Conservation (phyloP, 257 asterid species). For the Lantana camara region DNA sequence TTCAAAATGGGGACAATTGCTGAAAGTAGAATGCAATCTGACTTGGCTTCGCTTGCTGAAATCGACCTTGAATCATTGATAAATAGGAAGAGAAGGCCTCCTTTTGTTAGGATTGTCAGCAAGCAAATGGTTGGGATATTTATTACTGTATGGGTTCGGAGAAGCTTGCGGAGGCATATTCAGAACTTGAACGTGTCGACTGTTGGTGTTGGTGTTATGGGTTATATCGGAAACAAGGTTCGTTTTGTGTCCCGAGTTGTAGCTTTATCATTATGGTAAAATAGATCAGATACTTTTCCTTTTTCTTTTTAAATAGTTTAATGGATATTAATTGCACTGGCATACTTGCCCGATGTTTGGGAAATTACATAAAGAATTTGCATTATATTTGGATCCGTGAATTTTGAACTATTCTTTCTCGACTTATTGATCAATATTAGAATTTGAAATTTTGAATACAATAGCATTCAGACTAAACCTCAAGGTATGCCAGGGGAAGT, state of each 20-base stretch:
- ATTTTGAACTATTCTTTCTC: too few relatives aligned
- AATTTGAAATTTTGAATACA: too few relatives aligned
- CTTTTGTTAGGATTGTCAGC: constrained; percentile 86
- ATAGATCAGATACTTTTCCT: not conserved
- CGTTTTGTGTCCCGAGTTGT: constrained; percentile 29
- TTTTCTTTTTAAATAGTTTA: not conserved
- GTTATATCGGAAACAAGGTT: constrained; percentile 98
- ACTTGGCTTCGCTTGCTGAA: constrained; percentile 58
- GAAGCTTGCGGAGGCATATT: constrained; percentile 82
- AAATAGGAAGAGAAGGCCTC: constrained; percentile 69
- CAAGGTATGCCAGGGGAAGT: too few relatives aligned
- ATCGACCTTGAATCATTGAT: constrained; percentile 76
- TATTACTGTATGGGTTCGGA: constrained; percentile 86
- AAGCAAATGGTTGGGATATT: constrained; percentile 96
- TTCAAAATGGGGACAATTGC: constrained; percentile 42
- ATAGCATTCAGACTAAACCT: too few relatives aligned
- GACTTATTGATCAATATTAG: too few relatives aligned
- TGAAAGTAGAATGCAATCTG: constrained; percentile 41
- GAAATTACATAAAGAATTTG: too few relatives aligned
- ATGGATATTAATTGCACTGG: too few relatives aligned
- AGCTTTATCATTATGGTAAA: constrained; percentile 4
- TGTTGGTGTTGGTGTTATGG: constrained; percentile 98
- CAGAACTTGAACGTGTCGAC: constrained; percentile 74
- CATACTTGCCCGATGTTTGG: too few relatives aligned
- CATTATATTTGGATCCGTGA: too few relatives aligned